These are phyloP conservation scores for Dothideomycetidae sp. DNA, from an alignment of 2,329 filamentous ascomycete species.

Conservation along the genomic window DNA sequence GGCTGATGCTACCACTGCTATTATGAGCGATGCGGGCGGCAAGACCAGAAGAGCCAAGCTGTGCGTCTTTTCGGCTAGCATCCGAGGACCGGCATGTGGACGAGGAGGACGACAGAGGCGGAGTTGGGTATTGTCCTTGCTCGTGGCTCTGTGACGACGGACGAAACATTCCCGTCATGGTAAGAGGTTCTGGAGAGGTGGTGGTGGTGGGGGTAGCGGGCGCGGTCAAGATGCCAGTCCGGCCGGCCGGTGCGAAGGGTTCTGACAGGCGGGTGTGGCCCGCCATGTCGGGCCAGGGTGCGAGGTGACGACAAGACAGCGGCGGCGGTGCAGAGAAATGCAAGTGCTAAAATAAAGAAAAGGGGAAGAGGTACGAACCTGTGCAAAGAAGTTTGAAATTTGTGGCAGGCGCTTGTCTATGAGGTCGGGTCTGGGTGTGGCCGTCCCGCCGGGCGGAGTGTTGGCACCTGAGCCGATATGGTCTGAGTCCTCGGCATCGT, in stretches of 20 bases:
- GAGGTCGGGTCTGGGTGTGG: constrained; percentile 84
- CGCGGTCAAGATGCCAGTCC: constrained; percentile 13
- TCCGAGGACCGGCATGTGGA: constrained; percentile 20
- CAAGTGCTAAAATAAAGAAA: constrained; percentile 33
- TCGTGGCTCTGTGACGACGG: constrained; percentile 9
- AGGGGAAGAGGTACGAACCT: constrained; percentile 76
- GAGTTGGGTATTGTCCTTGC: constrained; percentile 24
- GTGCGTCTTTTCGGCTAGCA: constrained; percentile 1
- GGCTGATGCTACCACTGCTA: constrained; percentile 16
- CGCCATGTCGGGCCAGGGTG: constrained; percentile 14
- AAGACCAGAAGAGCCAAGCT: background rate
- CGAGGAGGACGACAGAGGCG: constrained; percentile 28
- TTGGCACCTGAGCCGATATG: constrained; percentile 68
- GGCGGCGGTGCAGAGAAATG: constrained; percentile 25
- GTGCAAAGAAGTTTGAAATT: constrained; percentile 84
- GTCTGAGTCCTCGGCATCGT: constrained; percentile 54
- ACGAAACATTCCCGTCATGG: constrained; percentile 1
- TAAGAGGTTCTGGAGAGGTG: constrained; percentile 1
- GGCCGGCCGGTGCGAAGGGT: constrained; percentile 10
- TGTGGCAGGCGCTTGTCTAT: constrained; percentile 90
- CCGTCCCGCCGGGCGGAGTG: constrained; percentile 68
- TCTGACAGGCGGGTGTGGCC: constrained; percentile 13
- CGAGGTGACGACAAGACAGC: constrained; percentile 15
- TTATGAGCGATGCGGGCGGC: constrained; percentile 14
- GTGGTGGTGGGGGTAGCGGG: constrained; percentile 13